Base-by-base conservation (phyloP, 352 stramenopile genomes). In the Pythium brachiatum region DNA sequence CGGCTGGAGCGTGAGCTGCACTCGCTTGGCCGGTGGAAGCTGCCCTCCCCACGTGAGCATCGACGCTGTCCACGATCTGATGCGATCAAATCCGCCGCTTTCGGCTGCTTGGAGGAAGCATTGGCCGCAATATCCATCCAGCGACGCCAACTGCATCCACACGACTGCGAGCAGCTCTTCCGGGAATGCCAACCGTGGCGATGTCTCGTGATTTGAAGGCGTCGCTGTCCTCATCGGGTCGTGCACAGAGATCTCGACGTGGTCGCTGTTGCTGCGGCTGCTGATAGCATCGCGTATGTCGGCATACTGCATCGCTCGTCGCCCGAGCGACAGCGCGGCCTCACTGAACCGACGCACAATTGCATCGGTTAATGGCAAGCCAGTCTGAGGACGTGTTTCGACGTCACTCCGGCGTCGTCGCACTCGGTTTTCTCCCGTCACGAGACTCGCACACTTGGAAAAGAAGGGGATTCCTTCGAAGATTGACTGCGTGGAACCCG, bases 91-190 rank as follows among this genome's bases (percentile, higher is more conserved):
- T 0, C 82, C 81, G 9, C 85, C 83, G 36, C 70, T 83, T 48
- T 94, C 84, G 4, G 82, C 82, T 20, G 86, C 86, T 47, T 95
- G 79, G 11, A 93, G 73, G 20, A 95, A 74, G 39, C 79, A 86
- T 53, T 95, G 84, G 0, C 86, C 86, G 29, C 86, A 95, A 48
- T 92, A 90, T 3, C 84, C 86, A 29, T 95, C 86, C 46, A 94
- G 36, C 21, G 79, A 86, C 21, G 85, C 86, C 7, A 94, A 58
- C 13, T 89, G 74, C 79, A 92, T 95, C 86, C 86, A 95, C 21
- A 92, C 60, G n/a, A 89, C 72, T 0, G 83, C 78, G 16, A 95
- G 55, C 7, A 94, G 52, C 55, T 94, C 82, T 53, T 88, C 73
- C 0, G 84, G 74, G 26, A 93, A 90, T 2, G 63, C 62, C 38